phyloP scores from a whole-genome alignment of 2,329 filamentous ascomycete genomes.

The Ophiostoma ulmi region DNA sequence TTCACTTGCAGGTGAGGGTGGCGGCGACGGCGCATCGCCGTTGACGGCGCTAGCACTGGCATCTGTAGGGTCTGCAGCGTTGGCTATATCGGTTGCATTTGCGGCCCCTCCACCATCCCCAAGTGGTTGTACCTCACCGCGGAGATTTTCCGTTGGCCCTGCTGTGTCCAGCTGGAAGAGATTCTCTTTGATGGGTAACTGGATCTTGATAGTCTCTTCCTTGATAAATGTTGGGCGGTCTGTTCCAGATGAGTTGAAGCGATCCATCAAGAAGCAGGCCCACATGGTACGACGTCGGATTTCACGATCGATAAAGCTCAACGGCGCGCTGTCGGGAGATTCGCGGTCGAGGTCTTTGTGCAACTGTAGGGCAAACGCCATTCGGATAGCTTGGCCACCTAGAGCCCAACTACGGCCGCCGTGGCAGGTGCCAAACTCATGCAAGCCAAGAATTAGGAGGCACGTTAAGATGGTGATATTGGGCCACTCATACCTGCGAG shows the following conservation, averaged over 20 bases:
- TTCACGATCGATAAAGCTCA: constrained; percentile 89
- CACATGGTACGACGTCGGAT: constrained; percentile 94
- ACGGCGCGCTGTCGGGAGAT: constrained; percentile 57
- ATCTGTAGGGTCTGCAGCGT: not conserved
- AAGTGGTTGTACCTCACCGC: constrained; percentile 43
- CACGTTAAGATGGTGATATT: constrained; percentile 95
- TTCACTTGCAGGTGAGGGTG: constrained; percentile 56
- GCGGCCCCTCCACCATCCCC: not conserved
- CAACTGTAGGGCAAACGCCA: constrained; percentile 92
- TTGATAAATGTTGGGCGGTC: constrained; percentile 87
- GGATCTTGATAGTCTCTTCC: constrained; percentile 83
- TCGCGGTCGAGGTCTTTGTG: constrained; percentile 88
- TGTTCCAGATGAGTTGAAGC: constrained; percentile 92
- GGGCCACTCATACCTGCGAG: constrained; percentile 84
- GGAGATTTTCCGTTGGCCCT: constrained; percentile 76
- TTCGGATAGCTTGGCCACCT: constrained; percentile 88
- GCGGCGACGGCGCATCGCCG: constrained; percentile 45
- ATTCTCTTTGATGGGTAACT: constrained; percentile 83
- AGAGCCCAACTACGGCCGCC: constrained; percentile 94
- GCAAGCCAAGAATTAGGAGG: constrained; percentile 78
- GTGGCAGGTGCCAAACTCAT: constrained; percentile 96
- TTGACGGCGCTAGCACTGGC: not conserved
- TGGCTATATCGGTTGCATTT: not conserved
- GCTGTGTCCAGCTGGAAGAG: constrained; percentile 89
- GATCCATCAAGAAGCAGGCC: constrained; percentile 96